phyloP scores from a whole-genome alignment of 495 filamentous ascomycete species.

The Hypomontagnella submonticulosa region DNA sequence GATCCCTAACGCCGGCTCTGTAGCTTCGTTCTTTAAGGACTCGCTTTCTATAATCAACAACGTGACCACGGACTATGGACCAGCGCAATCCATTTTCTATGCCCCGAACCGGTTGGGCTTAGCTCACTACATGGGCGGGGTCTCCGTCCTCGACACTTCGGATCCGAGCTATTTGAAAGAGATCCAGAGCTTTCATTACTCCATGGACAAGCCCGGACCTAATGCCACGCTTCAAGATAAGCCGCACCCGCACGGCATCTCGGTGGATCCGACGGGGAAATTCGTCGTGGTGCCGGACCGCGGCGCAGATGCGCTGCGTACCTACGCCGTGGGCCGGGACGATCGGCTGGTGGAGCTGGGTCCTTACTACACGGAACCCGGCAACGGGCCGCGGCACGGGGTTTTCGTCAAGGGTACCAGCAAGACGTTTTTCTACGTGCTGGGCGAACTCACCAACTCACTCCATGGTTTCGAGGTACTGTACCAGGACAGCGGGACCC shows the following conservation, averaged over 20 bases:
- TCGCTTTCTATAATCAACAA: slow-evolving; percentile 8
- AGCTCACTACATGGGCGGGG: slow-evolving; percentile 7
- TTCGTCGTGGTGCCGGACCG: slow-evolving; percentile 9
- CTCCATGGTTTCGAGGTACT: slow-evolving; percentile 16
- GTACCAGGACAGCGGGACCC: slow-evolving; percentile 4
- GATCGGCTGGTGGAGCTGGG: slow-evolving; percentile 9
- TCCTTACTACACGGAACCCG: background rate
- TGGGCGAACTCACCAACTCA: slow-evolving; percentile 20
- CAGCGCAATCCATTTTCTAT: slow-evolving; percentile 10
- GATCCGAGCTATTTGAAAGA: slow-evolving; percentile 3
- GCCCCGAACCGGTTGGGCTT: slow-evolving; percentile 3
- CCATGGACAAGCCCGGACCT: slow-evolving; percentile 9
- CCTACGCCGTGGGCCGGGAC: slow-evolving; percentile 12
- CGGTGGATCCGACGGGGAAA: slow-evolving; percentile 6
- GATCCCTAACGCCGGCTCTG: background rate
- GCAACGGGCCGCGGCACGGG: slow-evolving; percentile 12
- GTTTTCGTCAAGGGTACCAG: slow-evolving; percentile 6
- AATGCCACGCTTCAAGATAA: slow-evolving; percentile 2
- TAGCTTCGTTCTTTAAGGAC: slow-evolving; percentile 6
- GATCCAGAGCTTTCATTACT: slow-evolving; percentile 16
- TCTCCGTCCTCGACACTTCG: slow-evolving; percentile 9
- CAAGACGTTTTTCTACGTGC: slow-evolving; percentile 18
- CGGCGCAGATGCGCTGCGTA: slow-evolving; percentile 12
- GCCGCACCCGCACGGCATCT: slow-evolving; percentile 8
- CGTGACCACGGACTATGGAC: slow-evolving; percentile 5